Base-by-base conservation (phyloP, 768 basidiomycete species). In the Panus rudis region DNA sequence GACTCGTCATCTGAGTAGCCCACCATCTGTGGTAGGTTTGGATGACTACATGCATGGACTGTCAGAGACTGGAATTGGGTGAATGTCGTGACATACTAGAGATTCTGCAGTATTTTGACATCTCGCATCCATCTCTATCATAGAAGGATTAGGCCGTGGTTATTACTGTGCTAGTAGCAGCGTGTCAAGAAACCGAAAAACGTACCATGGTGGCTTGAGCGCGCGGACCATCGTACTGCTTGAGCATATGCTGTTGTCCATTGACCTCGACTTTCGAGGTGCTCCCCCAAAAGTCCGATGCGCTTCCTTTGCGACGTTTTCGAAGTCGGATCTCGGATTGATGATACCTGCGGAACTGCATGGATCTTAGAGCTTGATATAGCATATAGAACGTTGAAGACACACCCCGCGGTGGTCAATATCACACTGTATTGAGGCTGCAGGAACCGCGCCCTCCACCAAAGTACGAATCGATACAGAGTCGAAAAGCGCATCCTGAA, bases 11-110 rank as follows among this genome's bases (percentile, higher is more conserved):
- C 57, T 0, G 73, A 76, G 49, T 71, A 71, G 1, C 75, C 74
- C 6, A 73, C 47, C 64, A 78, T 67, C 51, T 76, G 73, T 0
- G 76, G 75, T 19, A 77, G 54, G 49, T 72, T 75, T 14, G 74
- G 71, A 43, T 75, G 75, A 47, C 75, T 74, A 37, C 28, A 35
- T 21, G 5, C 31, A 34, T 8, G 13, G 27, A 7, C 6, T 51
- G 17, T 24, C n/a, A n/a, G n/a, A 19, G 4, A 8, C 14, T 40
- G 20, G 28, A 30, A 14, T 8, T 33, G 28, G 33, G 17, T 13
- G 19, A 34, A 40, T 6, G 20, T 8, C 4, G 14, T n/a, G 14
- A 57, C 72, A 39, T 42, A 76, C 75, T 68, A 70, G n/a, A 76
- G 43, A 43, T 69, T 69, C 49, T 75, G 71, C 31, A 78, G 59